phyloP scores from a whole-genome alignment of 2,329 filamentous ascomycete genomes.

The Penicillium sp. region DNA sequence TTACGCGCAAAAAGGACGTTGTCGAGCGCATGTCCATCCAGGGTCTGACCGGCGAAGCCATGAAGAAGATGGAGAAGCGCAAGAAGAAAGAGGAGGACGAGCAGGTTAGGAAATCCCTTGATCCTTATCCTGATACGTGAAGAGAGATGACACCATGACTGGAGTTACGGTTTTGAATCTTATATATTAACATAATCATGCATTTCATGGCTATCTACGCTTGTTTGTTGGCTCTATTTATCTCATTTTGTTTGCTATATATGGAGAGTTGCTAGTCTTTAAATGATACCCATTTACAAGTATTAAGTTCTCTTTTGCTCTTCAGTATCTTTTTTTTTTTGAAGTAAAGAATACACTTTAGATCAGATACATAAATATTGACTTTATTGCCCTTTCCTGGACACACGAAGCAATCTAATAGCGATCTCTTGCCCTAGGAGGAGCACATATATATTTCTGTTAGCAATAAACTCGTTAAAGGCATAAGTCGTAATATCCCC shows the following conservation, averaged over 20 bases:
- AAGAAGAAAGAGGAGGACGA: slow-evolving; percentile 36
- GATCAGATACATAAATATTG: too few relatives aligned
- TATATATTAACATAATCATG: background rate
- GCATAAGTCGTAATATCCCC: background rate
- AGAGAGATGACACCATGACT: background rate
- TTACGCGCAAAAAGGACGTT: slow-evolving; percentile 81
- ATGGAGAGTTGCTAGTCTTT: background rate
- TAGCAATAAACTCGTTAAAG: background rate
- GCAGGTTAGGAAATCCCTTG: background rate
- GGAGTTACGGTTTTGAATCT: background rate
- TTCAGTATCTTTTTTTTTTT: background rate
- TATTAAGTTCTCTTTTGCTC: background rate
- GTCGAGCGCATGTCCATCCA: slow-evolving; percentile 72
- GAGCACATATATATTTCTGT: background rate
- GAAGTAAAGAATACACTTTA: too few relatives aligned
- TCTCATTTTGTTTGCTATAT: background rate
- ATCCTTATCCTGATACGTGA: background rate
- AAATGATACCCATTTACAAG: background rate
- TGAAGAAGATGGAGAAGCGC: slow-evolving; percentile 53
- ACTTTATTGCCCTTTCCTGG: too few relatives aligned
- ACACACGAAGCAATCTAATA: background rate
- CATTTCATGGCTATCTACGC: background rate
- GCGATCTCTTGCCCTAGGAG: background rate
- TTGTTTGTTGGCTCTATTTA: background rate
- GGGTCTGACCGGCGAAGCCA: slow-evolving; percentile 65